Base-by-base conservation (phyloP, 2,329 filamentous ascomycete species). In the Trichoderma sp. region DNA sequence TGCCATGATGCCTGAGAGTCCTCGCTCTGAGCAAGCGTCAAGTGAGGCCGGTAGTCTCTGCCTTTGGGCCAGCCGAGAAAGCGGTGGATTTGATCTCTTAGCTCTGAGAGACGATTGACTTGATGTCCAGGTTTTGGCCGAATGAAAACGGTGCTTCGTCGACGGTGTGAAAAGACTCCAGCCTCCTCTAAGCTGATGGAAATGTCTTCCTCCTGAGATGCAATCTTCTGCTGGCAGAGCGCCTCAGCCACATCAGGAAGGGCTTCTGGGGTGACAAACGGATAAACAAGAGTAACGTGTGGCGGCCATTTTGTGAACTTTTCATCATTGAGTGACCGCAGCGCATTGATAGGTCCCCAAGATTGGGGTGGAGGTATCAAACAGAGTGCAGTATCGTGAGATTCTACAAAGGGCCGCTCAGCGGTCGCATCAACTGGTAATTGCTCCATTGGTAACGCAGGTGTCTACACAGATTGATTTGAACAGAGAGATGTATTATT, bases 271-370 rank as follows among this genome's bases (percentile, higher is more conserved):
- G 79, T 77, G 7, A 91, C 88, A 77, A 92, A 92, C 0, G 90
- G 91, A 76, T 92, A 92, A 26, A 91, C 75, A 30, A 92, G 79
- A 74, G 92, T 92, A 75, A 92, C 77, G 75, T 92, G 90, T 13
- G 90, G 88, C 4, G 90, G 89, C 90, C 91, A 92, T 79, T 84
- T 87, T 30, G 82, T 82, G 74, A 86, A 87, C 0, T 86, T 84
- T 73, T 88, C 88, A 78, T 92, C 90, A 79, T 92, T 90, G 13
- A 89, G 80, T n/a, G 82, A 83, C 58, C 90, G 86, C 3, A 93
- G 79, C 15, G 81, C 80, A 74, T 91, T 84, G 66, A 90, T 77
- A 4, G 85, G 75, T 1, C 81, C 73, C 81, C 86, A 87, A 43
- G 86, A 77, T 63, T 81, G 74, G 26, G 75, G 74, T 0, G 89